Conservation (phyloP, 2,329 filamentous ascomycete species). For the Phyllosticta paracitricarpa region DNA sequence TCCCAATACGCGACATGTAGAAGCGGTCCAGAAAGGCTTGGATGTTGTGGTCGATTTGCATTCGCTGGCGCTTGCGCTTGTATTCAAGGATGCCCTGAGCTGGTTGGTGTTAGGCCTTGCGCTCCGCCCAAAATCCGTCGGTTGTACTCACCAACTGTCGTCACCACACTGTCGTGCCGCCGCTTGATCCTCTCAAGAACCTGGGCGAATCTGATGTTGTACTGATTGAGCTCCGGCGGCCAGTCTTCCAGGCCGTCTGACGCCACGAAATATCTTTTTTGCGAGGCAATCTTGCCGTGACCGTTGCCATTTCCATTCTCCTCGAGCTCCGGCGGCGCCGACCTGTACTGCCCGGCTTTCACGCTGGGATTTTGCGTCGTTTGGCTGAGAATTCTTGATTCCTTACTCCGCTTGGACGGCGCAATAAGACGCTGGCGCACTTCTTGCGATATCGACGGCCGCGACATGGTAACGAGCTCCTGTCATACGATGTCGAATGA, state of each 20-base stretch:
- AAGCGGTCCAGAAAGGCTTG: constrained; percentile 97
- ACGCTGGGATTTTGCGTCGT: constrained; percentile 87
- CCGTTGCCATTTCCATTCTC: constrained; percentile 38
- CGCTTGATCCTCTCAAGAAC: constrained; percentile 90
- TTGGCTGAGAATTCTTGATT: constrained; percentile 62
- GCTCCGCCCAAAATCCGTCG: neutral
- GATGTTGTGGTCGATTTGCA: constrained; percentile 97
- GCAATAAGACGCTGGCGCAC: constrained; percentile 70
- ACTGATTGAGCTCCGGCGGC: constrained; percentile 88
- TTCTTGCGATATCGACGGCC: constrained; percentile 65
- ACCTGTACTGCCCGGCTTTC: constrained; percentile 67
- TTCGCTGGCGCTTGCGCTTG: constrained; percentile 89
- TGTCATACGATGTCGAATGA: constrained; percentile 31
- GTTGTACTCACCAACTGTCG: constrained; percentile 55
- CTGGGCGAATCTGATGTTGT: constrained; percentile 84
- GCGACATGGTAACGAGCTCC: constrained; percentile 84
- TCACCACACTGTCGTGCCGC: constrained; percentile 92
- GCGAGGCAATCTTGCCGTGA: constrained; percentile 37
- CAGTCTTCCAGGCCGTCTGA: constrained; percentile 82
- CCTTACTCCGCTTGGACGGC: constrained; percentile 50
- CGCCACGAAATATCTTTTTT: constrained; percentile 76
- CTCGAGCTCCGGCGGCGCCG: constrained; percentile 30
- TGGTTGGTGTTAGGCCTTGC: constrained; percentile 6
- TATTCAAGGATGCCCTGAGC: constrained; percentile 97
- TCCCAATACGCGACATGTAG: constrained; percentile 99